Percentiles rank a stretch among this genome's conserved stretches.
These are phyloP conservation scores for Lentinus polychrous DNA, from an alignment of 1,284 basidiomycete species.

Conservation along the genomic window DNA sequence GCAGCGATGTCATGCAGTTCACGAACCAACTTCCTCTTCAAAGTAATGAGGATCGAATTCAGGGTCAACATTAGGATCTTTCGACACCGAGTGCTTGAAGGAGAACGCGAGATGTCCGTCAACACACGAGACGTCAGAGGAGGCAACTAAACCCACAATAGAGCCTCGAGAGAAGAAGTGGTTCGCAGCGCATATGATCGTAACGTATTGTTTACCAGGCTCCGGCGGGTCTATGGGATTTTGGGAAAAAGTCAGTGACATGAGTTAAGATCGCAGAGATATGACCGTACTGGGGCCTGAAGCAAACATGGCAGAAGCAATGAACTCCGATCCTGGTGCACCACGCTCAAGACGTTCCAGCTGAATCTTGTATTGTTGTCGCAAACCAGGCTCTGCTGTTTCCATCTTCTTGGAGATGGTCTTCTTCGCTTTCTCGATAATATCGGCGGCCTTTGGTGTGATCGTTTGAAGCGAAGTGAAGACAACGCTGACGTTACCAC, in stretches of 20 bases:
- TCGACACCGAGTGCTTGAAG: constrained; percentile 30
- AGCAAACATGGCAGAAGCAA: constrained; percentile 18
- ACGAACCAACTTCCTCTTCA: constrained; percentile 1
- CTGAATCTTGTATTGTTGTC: constrained; percentile 25
- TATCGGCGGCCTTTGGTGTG: constrained; percentile 11
- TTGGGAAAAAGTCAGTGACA: constrained; percentile 1
- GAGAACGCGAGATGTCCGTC: neutral
- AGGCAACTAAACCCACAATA: constrained; percentile 22
- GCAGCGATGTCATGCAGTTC: neutral
- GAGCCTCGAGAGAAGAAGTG: constrained; percentile 26
- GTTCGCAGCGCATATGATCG: constrained; percentile 23
- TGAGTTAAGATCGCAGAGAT: constrained; percentile 7
- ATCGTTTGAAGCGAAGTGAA: constrained; percentile 17
- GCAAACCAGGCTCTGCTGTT: constrained; percentile 16
- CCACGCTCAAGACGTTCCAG: constrained; percentile 19
- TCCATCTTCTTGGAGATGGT: constrained; percentile 12
- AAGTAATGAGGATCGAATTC: constrained; percentile 39
- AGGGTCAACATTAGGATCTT: constrained; percentile 33
- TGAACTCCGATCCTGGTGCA: constrained; percentile 22
- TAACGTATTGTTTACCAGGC: constrained; percentile 21
- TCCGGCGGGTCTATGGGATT: constrained; percentile 14
- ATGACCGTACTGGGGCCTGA: constrained; percentile 1
- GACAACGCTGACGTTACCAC: constrained; percentile 15
- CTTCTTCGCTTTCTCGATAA: constrained; percentile 15
- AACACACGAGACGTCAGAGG: neutral